Percentiles rank a stretch among this genome's conserved stretches.
Evolutionary conservation across 495 filamentous ascomycete species (phyloP).

Genomic region (Xylaria acuta): DNA sequence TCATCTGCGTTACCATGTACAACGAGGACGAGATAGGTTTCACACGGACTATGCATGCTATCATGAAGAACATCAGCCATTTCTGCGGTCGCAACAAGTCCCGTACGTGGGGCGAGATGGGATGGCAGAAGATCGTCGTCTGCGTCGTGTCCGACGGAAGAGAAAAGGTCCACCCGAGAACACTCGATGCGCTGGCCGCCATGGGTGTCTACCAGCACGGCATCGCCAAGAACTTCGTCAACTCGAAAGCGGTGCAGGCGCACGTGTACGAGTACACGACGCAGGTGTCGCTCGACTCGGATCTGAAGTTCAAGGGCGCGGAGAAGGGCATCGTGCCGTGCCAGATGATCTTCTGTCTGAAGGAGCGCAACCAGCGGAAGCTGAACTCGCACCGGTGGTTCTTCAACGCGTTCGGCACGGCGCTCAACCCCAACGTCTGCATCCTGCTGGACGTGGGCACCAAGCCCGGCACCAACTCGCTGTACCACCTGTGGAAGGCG

Average conservation of each 20-base stretch:
- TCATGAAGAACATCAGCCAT: conserved; percentile 97
- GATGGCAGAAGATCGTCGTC: conserved; percentile 99
- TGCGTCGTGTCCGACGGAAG: conserved; percentile 95
- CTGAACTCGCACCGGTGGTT: conserved; percentile 99
- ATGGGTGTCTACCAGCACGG: conserved; percentile 99
- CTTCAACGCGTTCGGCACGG: conserved; percentile 96
- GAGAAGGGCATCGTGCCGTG: conserved; percentile 99
- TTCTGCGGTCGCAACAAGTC: conserved; percentile 93
- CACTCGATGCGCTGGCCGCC: conserved; percentile 92
- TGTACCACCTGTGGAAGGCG: conserved; percentile 99
- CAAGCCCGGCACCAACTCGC: conserved; percentile 78
- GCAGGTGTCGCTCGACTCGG: conserved; percentile 92
- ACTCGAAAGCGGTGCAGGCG: conserved; percentile 79
- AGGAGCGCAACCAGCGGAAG: conserved; percentile 98
- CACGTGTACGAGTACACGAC: conserved; percentile 99
- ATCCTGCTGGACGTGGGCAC: conserved; percentile 97
- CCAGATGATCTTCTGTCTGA: conserved; percentile 98
- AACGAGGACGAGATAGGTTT: conserved; percentile 98
- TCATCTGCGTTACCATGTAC: conserved; percentile 99
- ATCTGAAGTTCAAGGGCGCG: conserved; percentile 97
- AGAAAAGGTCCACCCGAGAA: conserved; percentile 91
- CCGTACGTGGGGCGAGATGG: conserved; percentile 94
- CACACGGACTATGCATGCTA: conserved; percentile 96
- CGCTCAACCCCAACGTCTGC: conserved; percentile 93
- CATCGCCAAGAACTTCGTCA: conserved; percentile 98